Percentiles rank a stretch among this genome's conserved stretches.
phyloP scores from a whole-genome alignment of 2,329 filamentous ascomycete species.

The Keithomyces neogunnii region DNA sequence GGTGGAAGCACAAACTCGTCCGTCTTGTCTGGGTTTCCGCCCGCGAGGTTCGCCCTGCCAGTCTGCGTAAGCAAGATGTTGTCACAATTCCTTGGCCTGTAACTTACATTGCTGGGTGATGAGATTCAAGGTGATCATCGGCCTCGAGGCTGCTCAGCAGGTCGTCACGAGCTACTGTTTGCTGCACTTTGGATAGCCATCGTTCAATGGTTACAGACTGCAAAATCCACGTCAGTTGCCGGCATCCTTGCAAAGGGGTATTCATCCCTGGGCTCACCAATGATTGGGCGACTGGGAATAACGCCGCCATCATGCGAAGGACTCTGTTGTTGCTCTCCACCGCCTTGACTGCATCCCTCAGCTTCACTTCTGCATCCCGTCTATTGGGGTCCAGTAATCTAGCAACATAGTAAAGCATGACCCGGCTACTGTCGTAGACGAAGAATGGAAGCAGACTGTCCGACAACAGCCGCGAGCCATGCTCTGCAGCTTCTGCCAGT shows the following conservation, averaged over 20 bases:
- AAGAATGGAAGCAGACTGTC: conserved; percentile 38
- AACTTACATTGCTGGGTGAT: conserved; percentile 12
- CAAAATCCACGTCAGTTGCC: neutral
- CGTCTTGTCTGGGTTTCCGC: conserved; percentile 8
- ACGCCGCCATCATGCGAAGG: conserved; percentile 25
- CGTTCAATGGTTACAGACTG: conserved; percentile 29
- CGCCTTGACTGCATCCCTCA: conserved; percentile 28
- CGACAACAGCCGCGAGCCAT: conserved; percentile 31
- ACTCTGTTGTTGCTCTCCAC: conserved; percentile 32
- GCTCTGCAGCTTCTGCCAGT: conserved; percentile 29
- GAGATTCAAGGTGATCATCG: conserved; percentile 14
- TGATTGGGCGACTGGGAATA: conserved; percentile 31
- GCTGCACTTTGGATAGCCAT: conserved; percentile 30
- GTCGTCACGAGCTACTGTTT: conserved; percentile 15
- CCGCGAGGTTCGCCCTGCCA: conserved; percentile 7
- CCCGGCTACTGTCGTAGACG: conserved; percentile 36
- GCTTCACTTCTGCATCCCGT: conserved; percentile 24
- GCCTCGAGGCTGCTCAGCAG: conserved; percentile 13
- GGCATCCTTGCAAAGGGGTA: neutral
- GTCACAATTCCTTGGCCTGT: neutral
- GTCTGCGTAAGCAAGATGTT: no score
- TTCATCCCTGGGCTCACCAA: conserved; percentile 18
- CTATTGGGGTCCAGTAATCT: conserved; percentile 29
- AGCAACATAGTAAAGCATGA: conserved; percentile 40
- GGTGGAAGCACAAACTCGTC: conserved; percentile 13